Conservation (phyloP, 805 yeast species). For the Metahyphopichia silvanorum region DNA sequence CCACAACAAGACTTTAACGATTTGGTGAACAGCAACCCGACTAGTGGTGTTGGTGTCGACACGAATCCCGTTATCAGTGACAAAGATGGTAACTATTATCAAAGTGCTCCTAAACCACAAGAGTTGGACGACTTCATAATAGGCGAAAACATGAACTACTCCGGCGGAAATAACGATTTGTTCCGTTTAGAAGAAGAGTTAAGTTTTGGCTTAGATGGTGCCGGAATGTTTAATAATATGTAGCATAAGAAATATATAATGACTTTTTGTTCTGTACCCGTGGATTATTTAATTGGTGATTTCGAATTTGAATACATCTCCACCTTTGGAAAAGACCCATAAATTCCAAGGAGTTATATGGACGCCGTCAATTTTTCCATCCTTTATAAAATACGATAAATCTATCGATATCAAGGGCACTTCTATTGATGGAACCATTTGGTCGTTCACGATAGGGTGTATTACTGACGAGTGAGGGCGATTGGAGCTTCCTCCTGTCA, state of each 20-base stretch:
- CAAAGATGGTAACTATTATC: constrained; percentile 26
- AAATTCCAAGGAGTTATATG: constrained; percentile 24
- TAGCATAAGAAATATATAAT: too few relatives aligned
- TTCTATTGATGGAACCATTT: constrained; percentile 35
- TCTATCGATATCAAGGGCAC: constrained; percentile 33
- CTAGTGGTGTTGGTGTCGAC: constrained; percentile 11
- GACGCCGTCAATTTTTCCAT: constrained; percentile 34
- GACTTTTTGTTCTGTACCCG: too few relatives aligned
- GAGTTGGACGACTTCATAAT: constrained; percentile 38
- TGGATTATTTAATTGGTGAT: constrained; percentile 10
- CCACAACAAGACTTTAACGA: constrained; percentile 6
- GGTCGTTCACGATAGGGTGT: constrained; percentile 36
- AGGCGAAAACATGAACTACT: constrained; percentile 7
- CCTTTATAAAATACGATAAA: constrained; percentile 26
- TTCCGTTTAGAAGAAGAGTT: constrained; percentile 42
- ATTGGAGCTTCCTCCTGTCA: constrained; percentile 10
- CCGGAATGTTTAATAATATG: constrained; percentile 13
- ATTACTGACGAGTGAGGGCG: too few relatives aligned
- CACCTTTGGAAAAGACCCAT: constrained; percentile 39
- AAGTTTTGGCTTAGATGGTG: constrained; percentile 44
- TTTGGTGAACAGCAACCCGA: constrained; percentile 3
- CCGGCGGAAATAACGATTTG: constrained; percentile 11
- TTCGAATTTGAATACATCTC: constrained; percentile 35
- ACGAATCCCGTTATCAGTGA: constrained; percentile 18
- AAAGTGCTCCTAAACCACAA: constrained; percentile 41